A percentile compares a stretch with the other conserved stretches of the same genome.
phyloP scores from a whole-genome alignment of 495 filamentous ascomycete species.

The Darksidea phi region DNA sequence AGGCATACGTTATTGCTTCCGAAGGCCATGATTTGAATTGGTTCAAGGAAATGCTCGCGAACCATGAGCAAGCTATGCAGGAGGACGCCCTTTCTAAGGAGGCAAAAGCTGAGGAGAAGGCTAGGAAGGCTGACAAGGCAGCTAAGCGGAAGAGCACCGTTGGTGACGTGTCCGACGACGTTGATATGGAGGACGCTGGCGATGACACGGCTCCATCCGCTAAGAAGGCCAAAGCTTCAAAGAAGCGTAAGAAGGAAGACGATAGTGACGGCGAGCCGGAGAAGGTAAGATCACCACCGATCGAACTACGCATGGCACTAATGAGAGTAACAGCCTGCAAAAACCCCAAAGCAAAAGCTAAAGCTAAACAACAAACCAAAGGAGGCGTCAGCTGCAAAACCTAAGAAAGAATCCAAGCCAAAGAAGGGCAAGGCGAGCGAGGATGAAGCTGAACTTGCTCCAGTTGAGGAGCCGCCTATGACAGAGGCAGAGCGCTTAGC shows the following conservation, averaged over 20 bases:
- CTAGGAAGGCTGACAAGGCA: slow-evolving; percentile 56
- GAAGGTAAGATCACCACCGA: slow-evolving; percentile 53
- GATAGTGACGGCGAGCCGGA: slow-evolving; percentile 60
- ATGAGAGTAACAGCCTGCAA: slow-evolving; percentile 46
- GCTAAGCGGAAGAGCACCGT: slow-evolving; percentile 46
- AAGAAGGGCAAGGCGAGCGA: slow-evolving; percentile 58
- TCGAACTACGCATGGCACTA: not conserved
- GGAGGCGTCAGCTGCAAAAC: slow-evolving; percentile 47
- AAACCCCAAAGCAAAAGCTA: slow-evolving; percentile 68
- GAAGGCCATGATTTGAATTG: slow-evolving; percentile 68
- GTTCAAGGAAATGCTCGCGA: slow-evolving; percentile 71
- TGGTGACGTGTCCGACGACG: slow-evolving; percentile 62
- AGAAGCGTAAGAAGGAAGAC: slow-evolving; percentile 69
- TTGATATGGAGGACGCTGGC: slow-evolving; percentile 72
- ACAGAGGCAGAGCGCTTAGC: slow-evolving; percentile 60
- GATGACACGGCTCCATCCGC: slow-evolving; percentile 48
- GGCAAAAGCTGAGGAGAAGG: slow-evolving; percentile 50
- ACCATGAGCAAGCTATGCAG: slow-evolving; percentile 58
- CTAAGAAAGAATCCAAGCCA: slow-evolving; percentile 48
- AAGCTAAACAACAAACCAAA: slow-evolving; percentile 51
- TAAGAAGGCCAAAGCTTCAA: slow-evolving; percentile 59
- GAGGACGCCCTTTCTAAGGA: slow-evolving; percentile 60
- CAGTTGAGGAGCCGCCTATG: slow-evolving; percentile 55
- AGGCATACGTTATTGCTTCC: slow-evolving; percentile 69
- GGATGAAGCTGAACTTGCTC: slow-evolving; percentile 51